Evolutionary conservation across 495 filamentous ascomycete species (phyloP), one percentile per base, ranked within the genome.

Genomic region (Niebla homalea): DNA sequence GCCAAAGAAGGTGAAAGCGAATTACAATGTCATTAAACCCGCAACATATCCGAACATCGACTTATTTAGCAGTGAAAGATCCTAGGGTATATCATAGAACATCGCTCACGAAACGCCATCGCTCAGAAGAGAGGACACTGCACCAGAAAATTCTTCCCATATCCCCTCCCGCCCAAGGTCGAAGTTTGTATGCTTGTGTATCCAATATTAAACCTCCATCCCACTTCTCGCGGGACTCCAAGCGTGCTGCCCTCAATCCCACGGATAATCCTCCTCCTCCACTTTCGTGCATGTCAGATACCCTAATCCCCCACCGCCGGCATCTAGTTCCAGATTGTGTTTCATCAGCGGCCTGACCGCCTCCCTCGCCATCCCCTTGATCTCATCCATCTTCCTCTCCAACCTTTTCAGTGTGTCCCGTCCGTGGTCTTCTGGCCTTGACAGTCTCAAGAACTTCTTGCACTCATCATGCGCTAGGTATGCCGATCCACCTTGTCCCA

Each of bases 391-490:
- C 36, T 84, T 73, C 62, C 82, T 78, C 70, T 94, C 89, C 53
- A 94, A 93, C 43, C 79, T 73, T 51, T 83, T 79, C 25, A 94
- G 60, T 19, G 80, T 85, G 11, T 95, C 89, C 12, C 89, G 70
- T 58, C 65, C 84, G 77, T 72, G 89, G 16, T 64, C 53, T 7
- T 83, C 86, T 23, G 69, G 84, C 53, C 67, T 79, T 12, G 29
- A 32, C 64, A 6, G 67, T 57, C 89, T 89, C 26, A 95, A 72
- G 49, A 94, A 94, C 22, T 78, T 77, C 64, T 94, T 94, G 55
- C 89, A 78, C 55, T 94, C 88, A 56, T 93, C 88, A 59, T 89
- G 87, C 2, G 71, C 60, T 0, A 95, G 77, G 60, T 94, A 95
- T 5, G 73, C 70, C 0, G 74, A 66, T 0, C 73, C 73, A 0